Conservation (phyloP, 2,329 filamentous ascomycete genomes). For the Basipetospora chlamydospora region DNA sequence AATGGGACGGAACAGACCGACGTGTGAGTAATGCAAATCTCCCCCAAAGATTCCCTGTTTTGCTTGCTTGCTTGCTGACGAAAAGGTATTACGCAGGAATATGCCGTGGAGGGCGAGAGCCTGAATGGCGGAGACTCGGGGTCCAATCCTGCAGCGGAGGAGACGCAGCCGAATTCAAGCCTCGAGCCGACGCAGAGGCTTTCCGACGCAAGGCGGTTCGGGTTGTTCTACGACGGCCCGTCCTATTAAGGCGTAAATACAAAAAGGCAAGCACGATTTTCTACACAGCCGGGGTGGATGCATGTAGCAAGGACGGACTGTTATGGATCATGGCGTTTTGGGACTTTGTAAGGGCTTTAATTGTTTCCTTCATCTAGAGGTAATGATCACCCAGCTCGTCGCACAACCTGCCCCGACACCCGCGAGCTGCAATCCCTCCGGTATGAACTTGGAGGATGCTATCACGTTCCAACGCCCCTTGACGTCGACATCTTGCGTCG, state of each 20-base stretch:
- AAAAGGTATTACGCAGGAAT: not conserved
- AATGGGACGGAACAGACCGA: conserved; percentile 58
- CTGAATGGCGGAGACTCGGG: conserved; percentile 3
- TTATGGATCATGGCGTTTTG: conserved; percentile 1
- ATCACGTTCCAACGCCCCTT: conserved; percentile 57
- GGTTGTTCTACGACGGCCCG: conserved; percentile 21
- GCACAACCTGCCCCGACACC: conserved; percentile 74
- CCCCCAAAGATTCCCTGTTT: not conserved
- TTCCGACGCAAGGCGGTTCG: conserved; percentile 44
- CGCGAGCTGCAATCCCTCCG: conserved; percentile 35
- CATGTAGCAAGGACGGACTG: not conserved
- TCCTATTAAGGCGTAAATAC: not conserved
- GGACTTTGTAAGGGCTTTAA: not conserved
- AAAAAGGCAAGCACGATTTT: too few relatives aligned
- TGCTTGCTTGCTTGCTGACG: not conserved
- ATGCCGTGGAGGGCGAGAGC: not conserved
- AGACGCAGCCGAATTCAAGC: conserved; percentile 12
- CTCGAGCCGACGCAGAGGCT: conserved; percentile 62
- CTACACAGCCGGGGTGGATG: too few relatives aligned
- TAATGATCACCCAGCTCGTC: conserved; percentile 60
- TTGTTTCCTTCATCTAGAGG: conserved; percentile 10
- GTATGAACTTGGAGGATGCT: conserved; percentile 39
- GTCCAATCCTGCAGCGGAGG: conserved; percentile 12
- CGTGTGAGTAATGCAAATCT: conserved; percentile 31
- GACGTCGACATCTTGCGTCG: conserved; percentile 49